Base-by-base conservation (phyloP, 176 grass and related monocot genomes). In the Phragmites australis region DNA sequence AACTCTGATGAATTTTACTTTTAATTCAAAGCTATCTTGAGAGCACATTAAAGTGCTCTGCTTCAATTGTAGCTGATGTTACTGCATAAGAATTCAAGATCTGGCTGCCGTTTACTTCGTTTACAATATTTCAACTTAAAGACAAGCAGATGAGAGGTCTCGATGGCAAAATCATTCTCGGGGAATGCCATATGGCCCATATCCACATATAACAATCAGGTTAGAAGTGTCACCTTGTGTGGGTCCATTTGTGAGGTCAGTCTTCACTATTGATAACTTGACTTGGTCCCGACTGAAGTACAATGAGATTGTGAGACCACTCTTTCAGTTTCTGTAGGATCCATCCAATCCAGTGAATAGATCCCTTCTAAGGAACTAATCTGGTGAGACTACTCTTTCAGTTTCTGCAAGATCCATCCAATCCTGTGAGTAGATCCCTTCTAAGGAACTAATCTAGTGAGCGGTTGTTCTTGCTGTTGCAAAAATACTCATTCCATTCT, bases 161-260 rank as follows among this genome's bases (percentile, higher is more conserved):
- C 71, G 63, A 85, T 81, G 11, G 70, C 77, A 37, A 85, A 85
- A 85, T 85, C 81, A 89, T 84, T 53, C 68, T 81, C 39, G 51
- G 58, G 70, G 70, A 70, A 70, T 81, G 77, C 76, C 39, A 81
- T 51, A 51, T 84, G 76, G 37, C 44, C 45, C 65, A 45, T 70
- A 47, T 67, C 60, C 57, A 73, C 56, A 41, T 43, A 76, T 45
- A 8, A 72, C 46, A 77, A 56, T 45, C 25, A 81, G 72, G 43
- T 83, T 32, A 70, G 60, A 61, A 60, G 30, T 45, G 30, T 74
- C 51, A 27, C 60, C 10, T 72, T 64, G 32, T 32, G 23, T 78
- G 54, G 65, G 25, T 74, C 56, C 34, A 30, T 30, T 59, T 79
- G 58, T 67, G 18, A n/a, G 41, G 9, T 39, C 52, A 88, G 19